Conservation (phyloP, 2,329 filamentous ascomycete species). For the Neodidymelliopsis sp. region DNA sequence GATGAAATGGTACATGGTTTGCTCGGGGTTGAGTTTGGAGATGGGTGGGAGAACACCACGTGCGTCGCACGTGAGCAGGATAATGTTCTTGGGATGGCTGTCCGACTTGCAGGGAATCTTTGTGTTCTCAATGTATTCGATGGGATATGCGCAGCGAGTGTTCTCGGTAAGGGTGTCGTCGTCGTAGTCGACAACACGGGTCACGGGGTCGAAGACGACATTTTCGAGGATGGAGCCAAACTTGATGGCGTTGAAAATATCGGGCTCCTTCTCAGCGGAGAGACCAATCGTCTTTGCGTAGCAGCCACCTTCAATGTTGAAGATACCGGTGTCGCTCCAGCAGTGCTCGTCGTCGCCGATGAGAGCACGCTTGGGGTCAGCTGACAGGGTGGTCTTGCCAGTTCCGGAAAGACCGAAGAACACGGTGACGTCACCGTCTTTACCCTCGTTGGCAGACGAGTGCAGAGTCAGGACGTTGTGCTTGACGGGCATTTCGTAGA, state of each 20-base stretch:
- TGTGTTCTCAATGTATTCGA: slow-evolving; percentile 98
- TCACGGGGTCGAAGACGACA: slow-evolving; percentile 93
- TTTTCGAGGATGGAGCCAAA: slow-evolving; percentile 99
- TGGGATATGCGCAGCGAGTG: slow-evolving; percentile 97
- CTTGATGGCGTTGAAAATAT: slow-evolving; percentile 94
- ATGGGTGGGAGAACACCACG: slow-evolving; percentile 97
- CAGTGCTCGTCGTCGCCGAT: slow-evolving; percentile 99
- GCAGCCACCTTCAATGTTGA: slow-evolving; percentile 99
- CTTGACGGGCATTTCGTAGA: slow-evolving; percentile 99
- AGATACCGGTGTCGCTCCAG: slow-evolving; percentile 95
- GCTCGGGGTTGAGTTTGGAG: slow-evolving; percentile 91
- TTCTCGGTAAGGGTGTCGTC: slow-evolving; percentile 96
- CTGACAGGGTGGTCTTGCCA: slow-evolving; percentile 97
- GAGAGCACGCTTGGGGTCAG: slow-evolving; percentile 92
- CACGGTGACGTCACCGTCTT: slow-evolving; percentile 93
- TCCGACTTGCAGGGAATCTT: slow-evolving; percentile 94
- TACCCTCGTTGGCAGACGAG: slow-evolving; percentile 97
- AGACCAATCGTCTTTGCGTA: slow-evolving; percentile 99
- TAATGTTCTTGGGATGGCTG: slow-evolving; percentile 94
- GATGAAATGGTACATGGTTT: slow-evolving; percentile 99
- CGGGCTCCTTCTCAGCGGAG: slow-evolving; percentile 97
- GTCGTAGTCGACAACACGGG: slow-evolving; percentile 93
- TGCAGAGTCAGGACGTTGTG: slow-evolving; percentile 98
- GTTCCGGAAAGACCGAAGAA: slow-evolving; percentile 99
- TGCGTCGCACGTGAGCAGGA: slow-evolving; percentile 96